These are phyloP conservation scores for Corymbia citriodora DNA, from an alignment of 441 rosid species.

Conservation along the genomic window DNA sequence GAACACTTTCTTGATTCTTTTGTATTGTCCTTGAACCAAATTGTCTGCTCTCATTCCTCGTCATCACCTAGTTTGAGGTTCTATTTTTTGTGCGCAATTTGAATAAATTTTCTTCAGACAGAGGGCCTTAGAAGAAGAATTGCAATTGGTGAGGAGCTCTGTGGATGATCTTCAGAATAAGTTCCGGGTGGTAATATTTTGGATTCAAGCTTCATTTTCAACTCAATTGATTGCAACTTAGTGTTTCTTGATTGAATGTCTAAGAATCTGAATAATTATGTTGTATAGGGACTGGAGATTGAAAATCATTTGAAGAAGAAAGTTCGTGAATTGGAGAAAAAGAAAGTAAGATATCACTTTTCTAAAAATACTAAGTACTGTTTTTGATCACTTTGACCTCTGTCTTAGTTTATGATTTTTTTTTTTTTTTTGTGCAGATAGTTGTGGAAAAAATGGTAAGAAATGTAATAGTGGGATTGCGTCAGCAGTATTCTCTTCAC, in stretches of 20 bases:
- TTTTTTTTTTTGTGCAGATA: slow-evolving; percentile 44
- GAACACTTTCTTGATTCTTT: background rate
- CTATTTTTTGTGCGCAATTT: slow-evolving; percentile 32
- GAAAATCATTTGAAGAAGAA: slow-evolving; percentile 90
- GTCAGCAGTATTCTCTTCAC: slow-evolving; percentile 50
- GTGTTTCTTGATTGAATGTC: background rate
- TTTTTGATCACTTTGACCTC: background rate
- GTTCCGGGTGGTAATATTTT: slow-evolving; percentile 63
- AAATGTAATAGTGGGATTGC: slow-evolving; percentile 44
- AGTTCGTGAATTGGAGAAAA: slow-evolving; percentile 69
- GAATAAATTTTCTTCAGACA: slow-evolving; percentile 87
- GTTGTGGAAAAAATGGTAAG: slow-evolving; percentile 43
- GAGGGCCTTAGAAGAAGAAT: slow-evolving; percentile 89
- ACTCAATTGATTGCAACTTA: background rate
- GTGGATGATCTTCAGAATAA: slow-evolving; percentile 73
- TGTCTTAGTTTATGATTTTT: background rate
- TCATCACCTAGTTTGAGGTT: background rate
- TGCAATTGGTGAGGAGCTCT: slow-evolving; percentile 49
- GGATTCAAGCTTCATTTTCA: background rate
- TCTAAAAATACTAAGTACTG: background rate
- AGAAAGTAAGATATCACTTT: slow-evolving; percentile 42
- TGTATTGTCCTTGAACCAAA: background rate
- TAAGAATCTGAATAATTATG: slow-evolving; percentile 9
- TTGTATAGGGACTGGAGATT: slow-evolving; percentile 77
- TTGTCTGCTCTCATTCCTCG: background rate